Conservation (phyloP, 345 rosid genomes). For the Draba incana region DNA sequence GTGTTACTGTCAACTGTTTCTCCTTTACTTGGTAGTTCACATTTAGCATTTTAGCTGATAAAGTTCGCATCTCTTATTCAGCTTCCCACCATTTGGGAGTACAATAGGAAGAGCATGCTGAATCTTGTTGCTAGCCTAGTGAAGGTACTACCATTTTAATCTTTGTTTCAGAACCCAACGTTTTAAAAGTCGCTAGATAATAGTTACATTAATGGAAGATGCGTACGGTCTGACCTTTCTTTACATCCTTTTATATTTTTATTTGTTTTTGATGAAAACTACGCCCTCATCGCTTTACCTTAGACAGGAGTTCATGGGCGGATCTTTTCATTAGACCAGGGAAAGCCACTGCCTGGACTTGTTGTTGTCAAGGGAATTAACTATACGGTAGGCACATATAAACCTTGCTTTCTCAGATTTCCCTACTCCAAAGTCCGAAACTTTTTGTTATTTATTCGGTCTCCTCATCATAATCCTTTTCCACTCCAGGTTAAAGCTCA, state of each 20-base stretch:
- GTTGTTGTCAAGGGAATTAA: conserved; percentile 73
- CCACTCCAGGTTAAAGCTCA: conserved; percentile 68
- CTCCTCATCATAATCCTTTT: conserved; percentile 18
- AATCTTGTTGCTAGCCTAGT: conserved; percentile 81
- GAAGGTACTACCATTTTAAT: conserved; percentile 54
- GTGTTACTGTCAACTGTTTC: conserved; percentile 11
- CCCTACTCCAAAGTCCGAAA: background rate
- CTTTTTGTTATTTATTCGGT: background rate
- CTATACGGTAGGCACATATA: conserved; percentile 54
- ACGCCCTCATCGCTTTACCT: conserved; percentile 15
- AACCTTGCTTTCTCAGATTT: background rate
- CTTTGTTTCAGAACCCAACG: background rate
- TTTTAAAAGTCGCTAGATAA: background rate
- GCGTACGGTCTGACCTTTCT: background rate
- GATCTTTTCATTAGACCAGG: conserved; percentile 74
- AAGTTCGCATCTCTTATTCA: conserved; percentile 40
- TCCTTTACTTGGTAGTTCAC: conserved; percentile 10
- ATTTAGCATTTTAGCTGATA: conserved; percentile 31
- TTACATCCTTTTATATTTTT: background rate
- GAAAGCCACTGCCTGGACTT: conserved; percentile 76
- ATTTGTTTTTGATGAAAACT: conserved; percentile 6
- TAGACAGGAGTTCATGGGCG: conserved; percentile 94
- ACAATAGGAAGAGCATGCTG: conserved; percentile 89
- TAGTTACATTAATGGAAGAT: background rate
- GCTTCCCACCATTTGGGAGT: conserved; percentile 88